Conservation (phyloP, 106 monocot genomes). For the Apostasia ramifera region DNA sequence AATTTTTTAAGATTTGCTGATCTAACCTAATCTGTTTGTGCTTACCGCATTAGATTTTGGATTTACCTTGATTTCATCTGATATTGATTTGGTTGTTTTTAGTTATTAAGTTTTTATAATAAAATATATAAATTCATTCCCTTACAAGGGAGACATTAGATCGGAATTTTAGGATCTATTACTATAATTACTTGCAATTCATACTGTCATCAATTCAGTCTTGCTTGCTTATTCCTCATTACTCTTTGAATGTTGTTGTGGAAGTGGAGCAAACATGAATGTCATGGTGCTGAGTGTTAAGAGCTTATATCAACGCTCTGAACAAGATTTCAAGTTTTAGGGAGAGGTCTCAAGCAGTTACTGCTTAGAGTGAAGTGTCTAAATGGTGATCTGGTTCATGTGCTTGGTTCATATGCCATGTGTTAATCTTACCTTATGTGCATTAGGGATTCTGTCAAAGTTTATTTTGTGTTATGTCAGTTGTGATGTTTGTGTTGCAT, state of each 20-base stretch:
- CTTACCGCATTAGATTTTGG: too few species aligned
- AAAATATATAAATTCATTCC: slow-evolving; percentile 33
- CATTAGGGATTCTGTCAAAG: too few species aligned
- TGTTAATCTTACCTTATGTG: too few species aligned
- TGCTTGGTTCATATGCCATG: too few species aligned
- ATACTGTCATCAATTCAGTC: background rate
- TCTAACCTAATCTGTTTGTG: too few species aligned
- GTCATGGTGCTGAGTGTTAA: slow-evolving; percentile 71
- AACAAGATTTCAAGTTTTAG: slow-evolving; percentile 76
- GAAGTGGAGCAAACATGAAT: slow-evolving; percentile 73
- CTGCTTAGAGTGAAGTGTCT: background rate
- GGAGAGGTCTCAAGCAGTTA: slow-evolving; percentile 2
- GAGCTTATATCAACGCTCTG: slow-evolving; percentile 75
- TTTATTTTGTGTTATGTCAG: too few species aligned
- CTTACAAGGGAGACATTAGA: slow-evolving; percentile 30
- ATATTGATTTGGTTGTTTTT: too few species aligned
- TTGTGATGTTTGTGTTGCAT: too few species aligned
- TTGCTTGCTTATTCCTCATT: background rate
- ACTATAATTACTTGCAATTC: background rate
- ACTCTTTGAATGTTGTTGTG: slow-evolving; percentile 24
- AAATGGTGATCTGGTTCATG: too few species aligned
- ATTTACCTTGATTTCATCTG: too few species aligned
- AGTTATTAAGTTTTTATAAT: too few species aligned
- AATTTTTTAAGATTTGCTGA: too few species aligned
- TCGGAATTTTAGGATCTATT: slow-evolving; percentile 53